phyloP scores from a whole-genome alignment of 352 stramenopile genomes.

The Phytophthora sp. region DNA sequence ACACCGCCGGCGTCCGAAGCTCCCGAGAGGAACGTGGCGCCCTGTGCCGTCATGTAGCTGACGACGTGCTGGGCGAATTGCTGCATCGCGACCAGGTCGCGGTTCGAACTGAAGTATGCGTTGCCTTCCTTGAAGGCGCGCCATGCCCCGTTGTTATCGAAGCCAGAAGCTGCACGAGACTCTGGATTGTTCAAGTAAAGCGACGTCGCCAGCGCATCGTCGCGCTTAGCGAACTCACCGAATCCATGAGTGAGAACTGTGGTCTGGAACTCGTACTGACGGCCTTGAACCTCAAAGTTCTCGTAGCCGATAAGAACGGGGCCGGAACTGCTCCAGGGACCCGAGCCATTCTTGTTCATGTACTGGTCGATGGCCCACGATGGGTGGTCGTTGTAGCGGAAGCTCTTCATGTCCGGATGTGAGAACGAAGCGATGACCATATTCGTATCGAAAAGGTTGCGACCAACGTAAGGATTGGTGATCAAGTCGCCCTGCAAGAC shows the following conservation, averaged over 20 bases:
- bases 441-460: constrained; percentile 68
- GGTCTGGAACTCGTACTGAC: constrained; percentile 68
- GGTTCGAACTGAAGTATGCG: constrained; percentile 46
- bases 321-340: constrained; percentile 49
- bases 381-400: constrained; percentile 40
- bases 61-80: constrained; percentile 52
- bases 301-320: constrained; percentile 69
- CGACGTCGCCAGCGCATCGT: constrained; percentile 47
- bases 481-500: constrained; percentile 45
- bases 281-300: constrained; percentile 56
- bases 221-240: constrained; percentile 32
- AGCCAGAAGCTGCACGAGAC: constrained; percentile 49
- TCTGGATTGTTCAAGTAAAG: constrained; percentile 76
- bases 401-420: constrained; percentile 60
- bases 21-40: constrained; percentile 58
- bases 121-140: constrained; percentile 43
- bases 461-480: constrained; percentile 61
- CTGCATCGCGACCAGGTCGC: constrained; percentile 68
- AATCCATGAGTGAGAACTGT: constrained; percentile 59
- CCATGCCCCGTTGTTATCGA: constrained; percentile 51
- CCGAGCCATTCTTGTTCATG: constrained; percentile 46
- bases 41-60: constrained; percentile 39
- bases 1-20: constrained; percentile 37
- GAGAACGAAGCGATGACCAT: constrained; percentile 53
- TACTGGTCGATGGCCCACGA: constrained; percentile 60